These are phyloP conservation scores for Cicer judaicum DNA, from an alignment of 306 rosid genomes.

Conservation along the genomic window DNA sequence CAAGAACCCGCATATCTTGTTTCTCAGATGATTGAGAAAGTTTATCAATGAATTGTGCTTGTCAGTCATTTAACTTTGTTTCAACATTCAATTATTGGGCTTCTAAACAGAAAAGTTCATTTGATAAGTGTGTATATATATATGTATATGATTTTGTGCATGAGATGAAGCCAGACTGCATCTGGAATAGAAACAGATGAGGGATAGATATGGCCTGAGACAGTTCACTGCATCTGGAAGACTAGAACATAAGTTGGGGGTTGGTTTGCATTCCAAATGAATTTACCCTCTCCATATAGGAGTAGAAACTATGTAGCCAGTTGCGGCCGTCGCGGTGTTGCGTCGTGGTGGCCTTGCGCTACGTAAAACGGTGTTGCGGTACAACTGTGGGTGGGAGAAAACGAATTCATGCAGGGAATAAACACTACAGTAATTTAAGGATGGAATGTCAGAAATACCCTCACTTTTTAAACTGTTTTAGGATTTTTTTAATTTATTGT, in stretches of 20 bases:
- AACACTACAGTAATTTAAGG: too few species aligned
- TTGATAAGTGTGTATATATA: not conserved
- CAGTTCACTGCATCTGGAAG: not conserved
- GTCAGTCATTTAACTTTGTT: constrained; percentile 23
- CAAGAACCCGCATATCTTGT: constrained; percentile 25
- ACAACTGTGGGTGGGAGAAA: too few species aligned
- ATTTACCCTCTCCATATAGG: too few species aligned
- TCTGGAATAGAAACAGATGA: not conserved
- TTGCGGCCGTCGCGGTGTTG: too few species aligned
- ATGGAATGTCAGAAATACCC: too few species aligned
- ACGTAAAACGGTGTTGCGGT: too few species aligned
- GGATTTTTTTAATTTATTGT: too few species aligned
- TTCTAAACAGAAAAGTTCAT: constrained; percentile 11
- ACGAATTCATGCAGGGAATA: too few species aligned
- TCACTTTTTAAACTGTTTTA: too few species aligned
- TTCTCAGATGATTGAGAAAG: constrained; percentile 21
- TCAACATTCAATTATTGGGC: constrained; percentile 32
- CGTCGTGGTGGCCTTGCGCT: too few species aligned
- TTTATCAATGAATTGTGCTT: constrained; percentile 11
- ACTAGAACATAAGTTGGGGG: not conserved
- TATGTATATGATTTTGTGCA: constrained; percentile 4
- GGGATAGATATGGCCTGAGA: not conserved
- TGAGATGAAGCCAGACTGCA: not conserved
- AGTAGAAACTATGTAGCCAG: too few species aligned
- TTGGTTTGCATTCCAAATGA: not conserved